Percentiles rank a stretch among this genome's conserved stretches.
Conservation (phyloP, 148 eudicot genomes). For the Camellia lanceoleosa region DNA sequence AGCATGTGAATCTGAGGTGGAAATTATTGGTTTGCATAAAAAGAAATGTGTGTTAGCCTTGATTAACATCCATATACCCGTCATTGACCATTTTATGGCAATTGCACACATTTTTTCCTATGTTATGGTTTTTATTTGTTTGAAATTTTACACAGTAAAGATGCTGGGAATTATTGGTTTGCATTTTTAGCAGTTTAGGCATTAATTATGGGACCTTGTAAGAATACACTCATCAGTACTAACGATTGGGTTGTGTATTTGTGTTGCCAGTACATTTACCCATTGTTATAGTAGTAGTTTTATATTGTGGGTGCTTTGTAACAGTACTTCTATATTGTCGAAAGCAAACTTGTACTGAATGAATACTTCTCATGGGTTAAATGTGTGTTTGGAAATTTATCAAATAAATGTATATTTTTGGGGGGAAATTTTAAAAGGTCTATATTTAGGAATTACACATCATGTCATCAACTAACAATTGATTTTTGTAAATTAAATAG, state of each 20-base stretch:
- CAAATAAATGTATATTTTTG: no score
- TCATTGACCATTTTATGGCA: not conserved
- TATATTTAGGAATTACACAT: not conserved
- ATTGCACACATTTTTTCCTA: not conserved
- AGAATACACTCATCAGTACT: not conserved
- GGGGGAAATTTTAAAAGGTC: no score
- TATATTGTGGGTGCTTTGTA: not conserved
- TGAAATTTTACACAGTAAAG: no score
- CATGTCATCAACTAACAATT: not conserved
- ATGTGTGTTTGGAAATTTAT: not conserved
- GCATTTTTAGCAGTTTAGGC: not conserved
- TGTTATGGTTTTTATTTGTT: not conserved
- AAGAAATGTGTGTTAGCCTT: not conserved
- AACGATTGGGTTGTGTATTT: conserved; percentile 4
- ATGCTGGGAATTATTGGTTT: not conserved
- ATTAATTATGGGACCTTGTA: not conserved
- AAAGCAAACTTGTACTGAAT: not conserved
- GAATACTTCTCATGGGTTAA: not conserved
- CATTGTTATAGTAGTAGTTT: no score
- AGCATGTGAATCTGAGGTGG: not conserved
- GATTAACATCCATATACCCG: not conserved
- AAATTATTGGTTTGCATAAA: not conserved
- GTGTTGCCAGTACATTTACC: not conserved
- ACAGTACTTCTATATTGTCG: not conserved
- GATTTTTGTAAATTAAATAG: not conserved